phyloP scores from a whole-genome alignment of 2,329 filamentous ascomycete species.

The Lizonia empirigonia region DNA sequence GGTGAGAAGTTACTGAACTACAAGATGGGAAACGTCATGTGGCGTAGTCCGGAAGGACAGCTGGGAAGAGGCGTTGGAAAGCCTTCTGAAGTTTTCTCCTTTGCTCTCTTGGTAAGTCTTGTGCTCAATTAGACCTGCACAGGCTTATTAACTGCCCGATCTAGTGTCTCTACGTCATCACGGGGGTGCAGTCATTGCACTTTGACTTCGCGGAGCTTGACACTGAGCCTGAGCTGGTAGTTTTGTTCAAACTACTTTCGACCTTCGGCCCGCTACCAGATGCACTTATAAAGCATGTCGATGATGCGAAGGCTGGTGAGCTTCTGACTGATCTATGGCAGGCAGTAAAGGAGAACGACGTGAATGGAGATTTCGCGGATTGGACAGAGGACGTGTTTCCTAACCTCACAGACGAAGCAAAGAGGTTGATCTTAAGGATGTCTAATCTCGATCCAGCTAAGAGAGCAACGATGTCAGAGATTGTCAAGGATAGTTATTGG shows the following conservation, averaged over 20 bases:
- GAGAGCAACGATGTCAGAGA: conserved; percentile 32
- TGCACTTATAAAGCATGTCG: conserved; percentile 10
- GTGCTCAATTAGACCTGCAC: conserved; percentile 1
- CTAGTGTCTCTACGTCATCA: conserved; percentile 11
- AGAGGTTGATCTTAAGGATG: conserved; percentile 40
- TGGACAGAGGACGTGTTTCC: conserved; percentile 37
- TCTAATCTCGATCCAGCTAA: conserved; percentile 39
- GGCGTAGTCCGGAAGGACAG: conserved; percentile 19
- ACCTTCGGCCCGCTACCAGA: conserved; percentile 5
- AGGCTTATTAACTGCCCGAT: conserved; percentile 1
- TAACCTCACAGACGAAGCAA: conserved; percentile 36
- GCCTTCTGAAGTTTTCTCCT: conserved; percentile 19
- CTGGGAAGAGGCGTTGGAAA: conserved; percentile 19
- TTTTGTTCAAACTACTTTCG: conserved; percentile 6
- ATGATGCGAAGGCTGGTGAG: conserved; percentile 28
- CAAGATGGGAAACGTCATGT: conserved; percentile 7
- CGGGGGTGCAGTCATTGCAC: conserved; percentile 6
- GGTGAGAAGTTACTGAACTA: conserved; percentile 6
- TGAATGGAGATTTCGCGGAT: conserved; percentile 30
- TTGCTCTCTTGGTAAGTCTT: conserved; percentile 19
- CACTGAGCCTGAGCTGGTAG: conserved; percentile 1
- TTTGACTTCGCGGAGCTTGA: conserved; percentile 2
- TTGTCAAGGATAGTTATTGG: conserved; percentile 16
- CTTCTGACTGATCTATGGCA: conserved; percentile 31
- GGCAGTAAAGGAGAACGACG: conserved; percentile 17